phyloP scores from a whole-genome alignment of 306 rosid species.

The Benincasa hispida region DNA sequence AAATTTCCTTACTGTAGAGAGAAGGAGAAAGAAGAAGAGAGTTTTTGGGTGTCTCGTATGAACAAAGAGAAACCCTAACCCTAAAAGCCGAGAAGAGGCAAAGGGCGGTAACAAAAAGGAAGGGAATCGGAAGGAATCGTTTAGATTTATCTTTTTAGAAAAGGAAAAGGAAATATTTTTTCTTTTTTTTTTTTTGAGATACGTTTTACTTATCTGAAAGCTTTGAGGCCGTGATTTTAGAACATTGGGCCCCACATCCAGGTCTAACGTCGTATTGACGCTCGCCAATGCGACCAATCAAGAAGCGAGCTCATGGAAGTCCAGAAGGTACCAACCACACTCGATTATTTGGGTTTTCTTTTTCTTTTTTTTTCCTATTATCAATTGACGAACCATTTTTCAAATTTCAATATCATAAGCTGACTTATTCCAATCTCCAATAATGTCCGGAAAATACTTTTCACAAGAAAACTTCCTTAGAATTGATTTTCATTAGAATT shows the following conservation, averaged over 20 bases:
- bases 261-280: background rate
- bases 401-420: background rate
- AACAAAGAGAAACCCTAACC: conserved; percentile 41
- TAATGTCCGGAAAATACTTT: background rate
- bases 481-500: too few relatives aligned
- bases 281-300: background rate
- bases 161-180: background rate
- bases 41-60: background rate
- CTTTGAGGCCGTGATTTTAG: background rate
- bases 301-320: background rate
- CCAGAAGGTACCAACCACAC: background rate
- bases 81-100: conserved; percentile 11
- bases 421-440: background rate
- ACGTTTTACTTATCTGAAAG: background rate
- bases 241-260: background rate
- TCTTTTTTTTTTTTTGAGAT: too few relatives aligned
- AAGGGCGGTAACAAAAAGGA: background rate
- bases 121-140: background rate
- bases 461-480: too few relatives aligned
- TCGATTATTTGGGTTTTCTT: background rate
- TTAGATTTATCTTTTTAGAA: background rate
- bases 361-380: background rate
- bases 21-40: conserved; percentile 4
- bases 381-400: too few relatives aligned
- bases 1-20: background rate